Conservation (phyloP, 139 green algal genomes). For the Coelastrella sp. region DNA sequence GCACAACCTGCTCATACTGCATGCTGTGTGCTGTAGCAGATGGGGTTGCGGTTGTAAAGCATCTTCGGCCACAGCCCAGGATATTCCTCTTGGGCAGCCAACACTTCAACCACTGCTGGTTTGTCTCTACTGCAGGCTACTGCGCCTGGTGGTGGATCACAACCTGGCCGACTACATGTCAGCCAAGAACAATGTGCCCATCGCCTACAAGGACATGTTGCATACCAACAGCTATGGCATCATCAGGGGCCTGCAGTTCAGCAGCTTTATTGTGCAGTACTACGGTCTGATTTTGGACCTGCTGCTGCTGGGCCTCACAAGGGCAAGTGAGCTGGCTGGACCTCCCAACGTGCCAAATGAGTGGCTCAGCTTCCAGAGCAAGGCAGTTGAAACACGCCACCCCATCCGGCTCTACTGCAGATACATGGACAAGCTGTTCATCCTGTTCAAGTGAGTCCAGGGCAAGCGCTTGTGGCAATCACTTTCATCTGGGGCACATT, state of each 20-base stretch:
- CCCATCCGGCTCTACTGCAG: slow-evolving; percentile 98
- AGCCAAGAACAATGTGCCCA: slow-evolving; percentile 84
- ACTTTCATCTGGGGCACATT: no score
- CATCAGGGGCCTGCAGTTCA: slow-evolving; percentile 98
- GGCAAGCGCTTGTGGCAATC: background rate
- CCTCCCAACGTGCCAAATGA: slow-evolving; percentile 95
- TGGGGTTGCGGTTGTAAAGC: no score
- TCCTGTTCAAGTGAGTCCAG: slow-evolving; percentile 60
- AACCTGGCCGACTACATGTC: slow-evolving; percentile 99
- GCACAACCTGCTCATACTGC: background rate
- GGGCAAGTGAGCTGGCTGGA: slow-evolving; percentile 95
- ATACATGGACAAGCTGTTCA: slow-evolving; percentile 81
- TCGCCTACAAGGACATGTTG: slow-evolving; percentile 98
- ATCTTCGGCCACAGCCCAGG: slow-evolving; percentile 25
- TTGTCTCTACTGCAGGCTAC: slow-evolving; percentile 68
- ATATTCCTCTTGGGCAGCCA: slow-evolving; percentile 95
- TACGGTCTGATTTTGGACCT: slow-evolving; percentile 77
- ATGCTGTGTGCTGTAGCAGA: background rate
- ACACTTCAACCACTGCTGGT: slow-evolving; percentile 81
- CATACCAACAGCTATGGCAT: slow-evolving; percentile 99
- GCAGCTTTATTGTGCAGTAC: slow-evolving; percentile 87
- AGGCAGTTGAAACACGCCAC: slow-evolving; percentile 90
- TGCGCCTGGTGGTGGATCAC: slow-evolving; percentile 98
- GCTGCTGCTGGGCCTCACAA: slow-evolving; percentile 96
- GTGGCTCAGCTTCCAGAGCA: slow-evolving; percentile 95